Percentiles rank a stretch among this genome's conserved stretches.
These are phyloP conservation scores for Wickerhamomyces sp. DNA, from an alignment of 1,139 yeast species.

Conservation along the genomic window DNA sequence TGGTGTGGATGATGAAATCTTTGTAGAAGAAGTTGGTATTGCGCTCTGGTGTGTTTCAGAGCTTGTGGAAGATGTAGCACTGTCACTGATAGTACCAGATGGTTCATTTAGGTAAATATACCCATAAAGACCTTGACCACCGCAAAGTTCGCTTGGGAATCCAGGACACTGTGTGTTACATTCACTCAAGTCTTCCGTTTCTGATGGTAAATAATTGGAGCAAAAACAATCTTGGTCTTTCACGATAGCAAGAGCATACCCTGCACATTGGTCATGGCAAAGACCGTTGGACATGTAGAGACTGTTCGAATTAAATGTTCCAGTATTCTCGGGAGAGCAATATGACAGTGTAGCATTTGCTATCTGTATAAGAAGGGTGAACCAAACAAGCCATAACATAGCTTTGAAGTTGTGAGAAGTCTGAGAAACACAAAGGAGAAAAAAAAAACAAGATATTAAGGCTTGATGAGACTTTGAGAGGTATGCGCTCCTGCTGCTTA, in stretches of 20 bases:
- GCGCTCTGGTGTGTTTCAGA: no score
- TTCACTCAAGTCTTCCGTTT: constrained; percentile 28
- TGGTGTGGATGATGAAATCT: no score
- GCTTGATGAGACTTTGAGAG: no score
- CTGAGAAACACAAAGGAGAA: not conserved
- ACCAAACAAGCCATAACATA: not conserved
- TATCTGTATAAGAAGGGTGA: not conserved
- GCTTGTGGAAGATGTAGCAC: constrained; percentile 12
- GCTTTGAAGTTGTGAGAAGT: no score
- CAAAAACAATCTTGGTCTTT: constrained; percentile 58
- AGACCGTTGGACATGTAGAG: constrained; percentile 50
- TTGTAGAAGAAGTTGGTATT: no score
- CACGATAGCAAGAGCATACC: constrained; percentile 53
- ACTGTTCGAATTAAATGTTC: constrained; percentile 24
- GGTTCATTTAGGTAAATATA: constrained; percentile 14
- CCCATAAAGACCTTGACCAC: constrained; percentile 15
- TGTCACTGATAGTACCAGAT: not conserved
- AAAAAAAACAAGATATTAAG: no score
- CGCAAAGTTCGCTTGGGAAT: constrained; percentile 24
- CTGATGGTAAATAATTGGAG: constrained; percentile 45
- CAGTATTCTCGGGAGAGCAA: constrained; percentile 48
- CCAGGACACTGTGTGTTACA: constrained; percentile 55
- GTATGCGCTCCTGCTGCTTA: no score
- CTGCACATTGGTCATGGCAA: constrained; percentile 47
- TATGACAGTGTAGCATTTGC: constrained; percentile 16